A percentile compares a stretch with the other conserved stretches of the same genome.
Conservation (phyloP, 345 rosid species). For the Physaria fendleri region DNA sequence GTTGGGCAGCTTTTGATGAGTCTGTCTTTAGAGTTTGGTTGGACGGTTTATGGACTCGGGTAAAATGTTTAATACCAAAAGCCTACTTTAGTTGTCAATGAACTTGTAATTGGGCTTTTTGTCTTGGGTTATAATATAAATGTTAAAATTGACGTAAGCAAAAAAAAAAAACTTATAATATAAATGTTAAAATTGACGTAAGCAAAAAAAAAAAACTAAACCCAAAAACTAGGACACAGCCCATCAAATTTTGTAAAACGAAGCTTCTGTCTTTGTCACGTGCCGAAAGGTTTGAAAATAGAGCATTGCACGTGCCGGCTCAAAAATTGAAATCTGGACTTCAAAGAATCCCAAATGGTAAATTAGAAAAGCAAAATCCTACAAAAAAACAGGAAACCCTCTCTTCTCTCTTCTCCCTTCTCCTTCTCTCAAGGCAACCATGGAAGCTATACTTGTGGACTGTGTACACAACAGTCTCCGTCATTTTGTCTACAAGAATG, state of each 20-base stretch:
- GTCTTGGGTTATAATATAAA: no score
- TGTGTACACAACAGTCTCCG: conserved; percentile 83
- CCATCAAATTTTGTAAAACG: neutral
- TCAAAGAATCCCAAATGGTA: conserved; percentile 1
- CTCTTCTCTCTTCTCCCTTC: neutral
- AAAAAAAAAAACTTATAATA: no score
- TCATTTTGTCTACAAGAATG: conserved; percentile 72
- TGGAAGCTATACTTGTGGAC: conserved; percentile 86
- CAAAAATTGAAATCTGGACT: conserved; percentile 24
- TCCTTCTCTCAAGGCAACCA: conserved; percentile 31
- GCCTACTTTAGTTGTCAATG: no score
- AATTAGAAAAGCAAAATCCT: conserved; percentile 1
- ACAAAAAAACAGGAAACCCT: conserved; percentile 26
- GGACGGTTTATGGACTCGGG: no score
- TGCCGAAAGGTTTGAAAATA: conserved; percentile 18
- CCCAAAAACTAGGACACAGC: neutral
- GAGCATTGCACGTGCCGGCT: conserved; percentile 25
- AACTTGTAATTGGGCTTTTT: no score
- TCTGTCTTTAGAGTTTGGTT: no score
- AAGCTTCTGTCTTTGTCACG: conserved; percentile 4
- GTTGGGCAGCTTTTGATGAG: no score
- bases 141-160: no score
- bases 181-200: no score
- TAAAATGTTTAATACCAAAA: no score
- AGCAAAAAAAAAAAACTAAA: no score